Conservation (phyloP, 2,329 filamentous ascomycete species). For the Tolypocladium nubicola region DNA sequence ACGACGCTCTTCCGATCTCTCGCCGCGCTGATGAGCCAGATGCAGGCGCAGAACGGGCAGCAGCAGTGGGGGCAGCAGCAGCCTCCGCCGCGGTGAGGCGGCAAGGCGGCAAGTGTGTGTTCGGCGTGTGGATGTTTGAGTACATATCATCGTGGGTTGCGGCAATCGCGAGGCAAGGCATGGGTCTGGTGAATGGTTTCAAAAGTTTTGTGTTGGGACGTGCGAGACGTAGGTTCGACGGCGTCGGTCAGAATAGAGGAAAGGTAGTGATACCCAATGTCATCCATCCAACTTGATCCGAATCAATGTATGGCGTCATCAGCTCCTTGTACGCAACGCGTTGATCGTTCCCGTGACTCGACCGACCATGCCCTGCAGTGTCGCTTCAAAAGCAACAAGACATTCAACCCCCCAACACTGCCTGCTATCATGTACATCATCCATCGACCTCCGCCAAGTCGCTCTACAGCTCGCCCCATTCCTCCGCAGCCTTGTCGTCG, state of each 20-base stretch:
- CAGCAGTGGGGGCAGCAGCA: slow-evolving; percentile 12
- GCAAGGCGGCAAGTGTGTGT: background rate
- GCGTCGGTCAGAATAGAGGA: background rate
- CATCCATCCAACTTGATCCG: background rate
- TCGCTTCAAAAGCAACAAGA: background rate
- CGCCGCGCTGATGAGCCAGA: slow-evolving; percentile 35
- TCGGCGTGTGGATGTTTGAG: background rate
- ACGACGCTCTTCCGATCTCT: no score
- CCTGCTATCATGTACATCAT: background rate
- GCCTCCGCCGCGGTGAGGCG: background rate
- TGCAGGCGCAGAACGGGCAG: slow-evolving; percentile 24
- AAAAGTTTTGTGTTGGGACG: background rate
- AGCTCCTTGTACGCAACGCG: background rate
- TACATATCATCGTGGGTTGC: background rate
- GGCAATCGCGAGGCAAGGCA: background rate
- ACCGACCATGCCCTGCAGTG: no score
- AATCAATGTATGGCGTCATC: no score
- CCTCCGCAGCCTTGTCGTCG: slow-evolving; percentile 20
- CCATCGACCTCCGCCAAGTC: background rate
- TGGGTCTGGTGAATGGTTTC: background rate
- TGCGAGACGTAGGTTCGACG: background rate
- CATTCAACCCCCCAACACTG: no score
- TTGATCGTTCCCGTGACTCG: background rate
- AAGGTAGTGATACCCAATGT: background rate
- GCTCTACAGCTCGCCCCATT: background rate